Percentiles rank a stretch among this genome's conserved stretches.
phyloP scores from a whole-genome alignment of 495 filamentous ascomycete genomes.

The Talaromyces trachyspermus region DNA sequence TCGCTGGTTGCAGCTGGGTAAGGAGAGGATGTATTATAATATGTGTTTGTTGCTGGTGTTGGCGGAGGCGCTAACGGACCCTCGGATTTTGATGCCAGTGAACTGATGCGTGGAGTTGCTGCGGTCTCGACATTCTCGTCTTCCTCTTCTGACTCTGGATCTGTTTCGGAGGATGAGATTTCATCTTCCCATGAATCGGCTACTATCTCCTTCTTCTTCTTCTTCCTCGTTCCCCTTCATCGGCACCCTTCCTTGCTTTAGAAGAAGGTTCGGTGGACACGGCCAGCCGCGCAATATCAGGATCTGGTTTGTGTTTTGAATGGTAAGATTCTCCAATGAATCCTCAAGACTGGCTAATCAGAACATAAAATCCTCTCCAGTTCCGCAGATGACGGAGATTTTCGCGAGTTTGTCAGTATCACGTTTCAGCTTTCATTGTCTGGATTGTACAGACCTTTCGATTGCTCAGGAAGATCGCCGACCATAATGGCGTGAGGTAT shows the following conservation, averaged over 20 bases:
- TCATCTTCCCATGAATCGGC: conserved; percentile 89
- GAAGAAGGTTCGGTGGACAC: conserved; percentile 7
- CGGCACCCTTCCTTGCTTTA: conserved; percentile 9
- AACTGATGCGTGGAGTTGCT: conserved; percentile 12
- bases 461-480: conserved; percentile 2
- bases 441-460: conserved; percentile 18
- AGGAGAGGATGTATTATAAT: conserved; percentile 11
- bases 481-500: not conserved
- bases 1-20: conserved; percentile 2
- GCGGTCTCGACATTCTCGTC: conserved; percentile 10
- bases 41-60: conserved; percentile 45
- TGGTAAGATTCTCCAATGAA: conserved; percentile 37
- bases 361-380: not conserved
- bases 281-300: conserved; percentile 19
- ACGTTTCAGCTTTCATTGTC: no score
- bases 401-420: not conserved
- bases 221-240: conserved; percentile 13
- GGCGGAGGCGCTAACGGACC: conserved; percentile 48
- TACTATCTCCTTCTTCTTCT: conserved; percentile 43
- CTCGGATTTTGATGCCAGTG: conserved; percentile 31
- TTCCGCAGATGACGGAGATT: not conserved
- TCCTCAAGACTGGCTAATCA: conserved; percentile 20
- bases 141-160: conserved; percentile 26
- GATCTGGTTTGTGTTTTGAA: conserved; percentile 29
- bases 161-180: conserved; percentile 22